Conservation (phyloP, 495 filamentous ascomycete species). For the Aspergillus funiculosus region DNA sequence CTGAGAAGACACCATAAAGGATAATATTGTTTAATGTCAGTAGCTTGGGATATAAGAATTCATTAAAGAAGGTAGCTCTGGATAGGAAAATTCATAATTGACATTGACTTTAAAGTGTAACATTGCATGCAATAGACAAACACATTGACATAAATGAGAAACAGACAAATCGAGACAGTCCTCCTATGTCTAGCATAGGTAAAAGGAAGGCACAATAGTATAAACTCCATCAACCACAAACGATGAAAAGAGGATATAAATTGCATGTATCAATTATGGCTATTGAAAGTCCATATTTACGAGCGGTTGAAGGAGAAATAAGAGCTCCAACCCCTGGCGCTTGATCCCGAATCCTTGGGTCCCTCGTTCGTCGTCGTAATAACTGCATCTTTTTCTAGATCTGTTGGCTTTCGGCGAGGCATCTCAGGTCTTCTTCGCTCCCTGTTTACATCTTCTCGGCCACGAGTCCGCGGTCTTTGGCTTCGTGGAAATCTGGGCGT, state of each 20-base stretch:
- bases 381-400: constrained; percentile 16
- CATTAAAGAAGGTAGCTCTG: too few species aligned
- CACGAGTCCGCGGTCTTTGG: constrained; percentile 1
- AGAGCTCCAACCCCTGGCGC: constrained; percentile 9
- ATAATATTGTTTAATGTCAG: too few species aligned
- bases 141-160: not conserved
- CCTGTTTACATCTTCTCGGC: not conserved
- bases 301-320: constrained; percentile 10
- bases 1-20: too few species aligned
- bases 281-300: not conserved
- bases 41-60: too few species aligned
- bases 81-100: too few species aligned
- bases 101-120: too few species aligned
- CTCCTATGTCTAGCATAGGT: constrained; percentile 2
- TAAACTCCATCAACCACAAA: not conserved
- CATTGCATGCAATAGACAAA: not conserved
- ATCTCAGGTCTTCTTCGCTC: not conserved
- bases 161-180: not conserved
- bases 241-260: not conserved
- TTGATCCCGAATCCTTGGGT: not conserved
- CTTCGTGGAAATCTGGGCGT: constrained; percentile 20
- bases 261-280: too few species aligned
- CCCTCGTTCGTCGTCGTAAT: not conserved
- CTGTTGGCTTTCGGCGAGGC: not conserved
- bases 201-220: too few species aligned